These are phyloP conservation scores for Globisporangium acanthophoron DNA, from an alignment of 352 stramenopile species.

Conservation along the genomic window DNA sequence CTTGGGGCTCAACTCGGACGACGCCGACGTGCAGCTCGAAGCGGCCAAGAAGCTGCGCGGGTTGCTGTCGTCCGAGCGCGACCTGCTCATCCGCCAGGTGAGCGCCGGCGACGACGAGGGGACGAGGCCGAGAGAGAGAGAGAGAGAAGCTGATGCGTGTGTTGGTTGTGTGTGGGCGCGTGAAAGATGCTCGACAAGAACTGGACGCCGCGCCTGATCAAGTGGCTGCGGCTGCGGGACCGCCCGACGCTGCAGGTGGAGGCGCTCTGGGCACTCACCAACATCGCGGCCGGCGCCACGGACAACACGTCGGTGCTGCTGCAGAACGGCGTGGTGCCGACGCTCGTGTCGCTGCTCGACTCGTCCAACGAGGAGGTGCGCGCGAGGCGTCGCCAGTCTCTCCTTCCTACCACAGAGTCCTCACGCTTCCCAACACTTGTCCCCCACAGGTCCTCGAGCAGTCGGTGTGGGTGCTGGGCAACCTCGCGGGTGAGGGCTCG, in stretches of 20 bases:
- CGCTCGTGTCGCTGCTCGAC: constrained; percentile 87
- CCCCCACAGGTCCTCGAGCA: constrained; percentile 82
- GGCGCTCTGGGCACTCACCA: constrained; percentile 93
- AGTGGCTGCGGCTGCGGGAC: constrained; percentile 76
- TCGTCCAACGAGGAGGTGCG: constrained; percentile 88
- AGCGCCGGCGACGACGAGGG: background rate
- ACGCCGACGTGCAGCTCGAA: constrained; percentile 77
- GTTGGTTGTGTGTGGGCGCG: no score
- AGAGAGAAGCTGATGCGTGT: background rate
- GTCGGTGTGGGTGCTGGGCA: constrained; percentile 91
- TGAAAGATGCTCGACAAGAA: constrained; percentile 85
- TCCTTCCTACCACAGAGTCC: background rate
- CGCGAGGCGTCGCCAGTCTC: background rate
- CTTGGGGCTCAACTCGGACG: constrained; percentile 70
- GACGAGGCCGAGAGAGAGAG: background rate
- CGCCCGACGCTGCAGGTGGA: constrained; percentile 88
- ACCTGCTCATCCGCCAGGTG: constrained; percentile 84
- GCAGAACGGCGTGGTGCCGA: constrained; percentile 90
- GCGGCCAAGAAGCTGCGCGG: constrained; percentile 85
- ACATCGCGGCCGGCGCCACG: constrained; percentile 90
- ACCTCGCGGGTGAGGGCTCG: constrained; percentile 88
- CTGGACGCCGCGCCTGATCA: constrained; percentile 82
- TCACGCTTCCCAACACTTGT: background rate
- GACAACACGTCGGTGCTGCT: constrained; percentile 91
- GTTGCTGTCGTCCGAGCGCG: constrained; percentile 75